Percentiles rank a stretch among this genome's conserved stretches.
Conservation (phyloP, 805 yeast species). For the Metschnikowia baotianmanensis region DNA sequence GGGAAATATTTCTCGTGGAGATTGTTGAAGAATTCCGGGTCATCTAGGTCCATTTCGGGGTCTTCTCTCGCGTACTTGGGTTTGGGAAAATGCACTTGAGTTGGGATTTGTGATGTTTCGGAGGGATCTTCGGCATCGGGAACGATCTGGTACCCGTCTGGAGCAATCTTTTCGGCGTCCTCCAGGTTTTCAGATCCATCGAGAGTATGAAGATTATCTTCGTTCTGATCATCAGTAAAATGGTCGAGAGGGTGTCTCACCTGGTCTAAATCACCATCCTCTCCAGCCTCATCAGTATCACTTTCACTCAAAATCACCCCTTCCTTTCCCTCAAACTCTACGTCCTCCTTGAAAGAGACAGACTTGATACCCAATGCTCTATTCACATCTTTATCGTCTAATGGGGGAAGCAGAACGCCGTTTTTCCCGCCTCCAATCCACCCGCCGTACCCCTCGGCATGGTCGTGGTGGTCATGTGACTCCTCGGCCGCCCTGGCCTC, state of each 20-base stretch:
- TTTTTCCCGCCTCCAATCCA: conserved; percentile 43
- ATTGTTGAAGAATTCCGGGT: conserved; percentile 74
- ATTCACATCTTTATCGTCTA: conserved; percentile 37
- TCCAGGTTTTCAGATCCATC: conserved; percentile 19
- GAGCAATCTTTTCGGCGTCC: conserved; percentile 41
- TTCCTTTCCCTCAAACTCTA: conserved; percentile 5
- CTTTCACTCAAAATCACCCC: not conserved
- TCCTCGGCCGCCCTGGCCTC: conserved; percentile 42
- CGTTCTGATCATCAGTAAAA: conserved; percentile 25
- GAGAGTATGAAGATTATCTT: too few relatives aligned
- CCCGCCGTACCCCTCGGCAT: conserved; percentile 41
- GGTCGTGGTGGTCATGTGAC: conserved; percentile 26
- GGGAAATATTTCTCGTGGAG: conserved; percentile 87
- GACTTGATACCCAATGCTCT: conserved; percentile 33
- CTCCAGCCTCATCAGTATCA: conserved; percentile 13
- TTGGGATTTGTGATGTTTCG: too few relatives aligned
- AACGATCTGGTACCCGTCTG: conserved; percentile 39
- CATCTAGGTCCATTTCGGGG: conserved; percentile 58
- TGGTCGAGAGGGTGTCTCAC: conserved; percentile 13
- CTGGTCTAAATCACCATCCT: conserved; percentile 7
- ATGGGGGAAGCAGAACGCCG: conserved; percentile 32
- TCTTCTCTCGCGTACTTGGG: conserved; percentile 36
- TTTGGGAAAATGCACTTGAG: conserved; percentile 69
- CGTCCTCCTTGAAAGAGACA: conserved; percentile 18
- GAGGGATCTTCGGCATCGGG: conserved; percentile 40